Evolutionary conservation across 1,284 basidiomycete genomes (phyloP), one percentile per base, ranked within the genome.

Genomic region (Takashimella tepidaria): DNA sequence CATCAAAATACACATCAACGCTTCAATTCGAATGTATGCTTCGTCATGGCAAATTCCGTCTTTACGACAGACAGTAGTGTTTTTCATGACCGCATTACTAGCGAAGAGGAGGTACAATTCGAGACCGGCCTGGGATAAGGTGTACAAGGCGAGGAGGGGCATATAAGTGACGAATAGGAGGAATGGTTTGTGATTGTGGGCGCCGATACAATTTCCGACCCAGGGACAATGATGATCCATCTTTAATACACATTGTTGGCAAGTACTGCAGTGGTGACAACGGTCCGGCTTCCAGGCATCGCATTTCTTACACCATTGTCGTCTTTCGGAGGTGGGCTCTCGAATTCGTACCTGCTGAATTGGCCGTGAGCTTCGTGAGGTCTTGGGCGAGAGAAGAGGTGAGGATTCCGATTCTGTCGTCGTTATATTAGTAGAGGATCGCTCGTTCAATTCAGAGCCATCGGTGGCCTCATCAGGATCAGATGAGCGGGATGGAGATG

Each of bases 181-280:
- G 70, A 93, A 93, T 2, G 88, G 83, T 20, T 88, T 86, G 70
- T 92, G 89, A 50, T 88, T 92, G 68, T 87, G 80, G 73, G 88
- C 84, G 5, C 89, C 89, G 49, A 93, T 82, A 72, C 90, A 93
- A 67, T 81, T 86, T 41, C 83, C 87, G 13, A 92, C 76, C 90
- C 90, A 93, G 3, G 86, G 85, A 68, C 90, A 93, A 68, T 93
- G 90, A 69, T 92, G 90, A 70, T 93, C 89, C 57, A 63, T 74
- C 76, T 90, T 92, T 44, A 92, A 76, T 6, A 89, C 84, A 70
- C 90, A 92, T 41, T 85, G 79, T 41, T 83, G 81, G 69, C 90
- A 92, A 40, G 81, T 74, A 3, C 82, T 82, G 69, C 88, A 92
- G 67, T 93, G 90, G 69, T 92, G 90, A 6, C 87, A 79, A 51